Evolutionary conservation across 805 yeast genomes (phyloP).

Genomic region (Ogataea saltuana): DNA sequence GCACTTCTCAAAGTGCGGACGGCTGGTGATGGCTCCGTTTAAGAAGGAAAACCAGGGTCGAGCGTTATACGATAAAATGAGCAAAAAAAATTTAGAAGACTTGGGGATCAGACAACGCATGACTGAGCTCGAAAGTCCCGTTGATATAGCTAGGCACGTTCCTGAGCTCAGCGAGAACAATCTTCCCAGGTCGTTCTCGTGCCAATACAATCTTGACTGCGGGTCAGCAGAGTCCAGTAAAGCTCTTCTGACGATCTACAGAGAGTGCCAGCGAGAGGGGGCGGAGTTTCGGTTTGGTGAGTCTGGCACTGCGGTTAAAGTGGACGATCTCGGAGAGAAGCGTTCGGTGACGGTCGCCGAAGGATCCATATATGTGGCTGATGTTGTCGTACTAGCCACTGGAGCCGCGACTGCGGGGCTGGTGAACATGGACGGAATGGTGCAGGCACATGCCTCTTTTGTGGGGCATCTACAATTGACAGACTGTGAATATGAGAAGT

Average conservation of each 20-base stretch:
- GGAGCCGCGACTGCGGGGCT: conserved; percentile 42
- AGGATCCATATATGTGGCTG: conserved; percentile 31
- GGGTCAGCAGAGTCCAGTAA: conserved; percentile 35
- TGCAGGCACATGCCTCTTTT: conserved; percentile 32
- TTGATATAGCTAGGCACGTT: neutral
- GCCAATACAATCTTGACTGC: conserved; percentile 28
- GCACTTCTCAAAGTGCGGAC: conserved; percentile 28
- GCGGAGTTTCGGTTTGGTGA: conserved; percentile 26
- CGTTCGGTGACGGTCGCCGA: conserved; percentile 16
- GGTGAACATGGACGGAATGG: conserved; percentile 32
- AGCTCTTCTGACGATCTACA: conserved; percentile 26
- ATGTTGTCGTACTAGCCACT: conserved; percentile 35
- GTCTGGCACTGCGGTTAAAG: conserved; percentile 11
- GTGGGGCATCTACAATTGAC: conserved; percentile 41
- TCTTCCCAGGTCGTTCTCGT: neutral
- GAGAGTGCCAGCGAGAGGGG: conserved; percentile 20
- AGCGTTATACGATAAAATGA: conserved; percentile 28
- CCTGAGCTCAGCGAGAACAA: neutral
- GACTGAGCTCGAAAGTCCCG: conserved; percentile 28
- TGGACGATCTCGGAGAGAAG: neutral
- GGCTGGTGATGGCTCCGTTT: conserved; percentile 35
- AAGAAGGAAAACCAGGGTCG: conserved; percentile 22
- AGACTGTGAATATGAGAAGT: conserved; percentile 37
- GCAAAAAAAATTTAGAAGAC: conserved; percentile 25
- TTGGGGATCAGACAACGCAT: conserved; percentile 13